A percentile compares a stretch with the other conserved stretches of the same genome.
These are phyloP conservation scores for Alternaria longipes DNA, from an alignment of 2,329 filamentous ascomycete species.

Conservation along the genomic window DNA sequence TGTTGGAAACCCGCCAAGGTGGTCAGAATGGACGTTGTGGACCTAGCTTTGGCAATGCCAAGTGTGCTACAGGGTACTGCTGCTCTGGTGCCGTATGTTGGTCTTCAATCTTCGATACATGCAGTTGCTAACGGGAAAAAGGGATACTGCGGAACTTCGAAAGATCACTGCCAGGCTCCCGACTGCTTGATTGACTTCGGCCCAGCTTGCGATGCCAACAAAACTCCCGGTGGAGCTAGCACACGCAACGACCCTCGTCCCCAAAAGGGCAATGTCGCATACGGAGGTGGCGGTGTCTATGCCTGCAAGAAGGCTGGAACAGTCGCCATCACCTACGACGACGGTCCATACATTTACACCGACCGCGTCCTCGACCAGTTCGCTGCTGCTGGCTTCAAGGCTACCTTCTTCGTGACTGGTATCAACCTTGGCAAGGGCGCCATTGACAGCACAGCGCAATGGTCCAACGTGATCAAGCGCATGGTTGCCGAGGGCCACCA, in stretches of 20 bases:
- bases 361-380: conserved; percentile 68
- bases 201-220: conserved; percentile 68
- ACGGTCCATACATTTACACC: conserved; percentile 70
- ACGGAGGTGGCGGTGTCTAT: conserved; percentile 66
- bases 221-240: conserved; percentile 62
- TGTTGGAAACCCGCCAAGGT: conserved; percentile 46
- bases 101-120: not conserved
- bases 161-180: conserved; percentile 67
- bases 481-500: conserved; percentile 67
- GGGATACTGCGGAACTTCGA: conserved; percentile 63
- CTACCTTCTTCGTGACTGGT: conserved; percentile 73
- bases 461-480: conserved; percentile 62
- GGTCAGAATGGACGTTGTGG: conserved; percentile 49
- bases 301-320: conserved; percentile 63
- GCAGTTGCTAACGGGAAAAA: conserved; percentile 13
- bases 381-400: conserved; percentile 65
- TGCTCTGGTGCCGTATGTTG: conserved; percentile 46
- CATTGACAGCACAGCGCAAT: conserved; percentile 61
- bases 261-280: conserved; percentile 63
- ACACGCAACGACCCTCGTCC: conserved; percentile 64
- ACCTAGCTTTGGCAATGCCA: conserved; percentile 37
- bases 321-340: conserved; percentile 73
- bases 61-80: conserved; percentile 47
- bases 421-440: conserved; percentile 65
- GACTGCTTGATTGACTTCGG: conserved; percentile 69